phyloP scores from a whole-genome alignment of 2,329 filamentous ascomycete genomes.

The Grosmannia huntii region DNA sequence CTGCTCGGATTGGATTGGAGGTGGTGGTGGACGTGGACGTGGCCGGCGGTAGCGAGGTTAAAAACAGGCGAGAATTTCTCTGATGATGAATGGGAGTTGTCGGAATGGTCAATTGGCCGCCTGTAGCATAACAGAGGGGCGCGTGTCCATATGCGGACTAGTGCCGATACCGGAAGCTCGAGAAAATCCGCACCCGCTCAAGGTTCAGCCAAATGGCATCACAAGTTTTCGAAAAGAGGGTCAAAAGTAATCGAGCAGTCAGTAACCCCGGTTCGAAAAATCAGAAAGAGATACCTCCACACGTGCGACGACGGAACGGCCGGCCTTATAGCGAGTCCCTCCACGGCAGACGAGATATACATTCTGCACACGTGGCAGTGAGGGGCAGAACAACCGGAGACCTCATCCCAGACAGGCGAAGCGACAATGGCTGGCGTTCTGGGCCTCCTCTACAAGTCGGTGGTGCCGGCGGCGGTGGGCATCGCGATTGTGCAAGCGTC shows the following conservation, averaged over 20 bases:
- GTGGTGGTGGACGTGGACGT: neutral
- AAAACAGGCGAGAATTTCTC: constrained; percentile 12
- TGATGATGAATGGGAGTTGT: constrained; percentile 14
- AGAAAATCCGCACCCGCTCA: neutral
- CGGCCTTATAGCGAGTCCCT: neutral
- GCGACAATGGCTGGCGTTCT: constrained; percentile 43
- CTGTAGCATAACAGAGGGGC: neutral
- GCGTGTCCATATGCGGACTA: neutral
- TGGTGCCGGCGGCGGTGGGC: constrained; percentile 61
- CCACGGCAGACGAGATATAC: neutral
- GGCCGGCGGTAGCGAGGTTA: neutral
- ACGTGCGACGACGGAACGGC: constrained; percentile 1
- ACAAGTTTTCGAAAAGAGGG: neutral
- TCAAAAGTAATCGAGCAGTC: neutral
- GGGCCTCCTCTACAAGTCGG: constrained; percentile 50
- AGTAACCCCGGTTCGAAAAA: neutral
- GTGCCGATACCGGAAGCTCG: neutral
- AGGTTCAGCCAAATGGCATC: neutral
- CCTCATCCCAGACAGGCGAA: neutral
- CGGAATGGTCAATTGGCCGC: constrained; percentile 14
- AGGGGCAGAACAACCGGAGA: neutral
- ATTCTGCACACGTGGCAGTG: neutral
- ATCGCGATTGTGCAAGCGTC: constrained; percentile 59
- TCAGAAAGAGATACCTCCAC: neutral
- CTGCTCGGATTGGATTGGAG: neutral